Percentiles rank a stretch among this genome's conserved stretches.
Conservation (phyloP, 805 yeast species). For the Kregervanrija delftensis region DNA sequence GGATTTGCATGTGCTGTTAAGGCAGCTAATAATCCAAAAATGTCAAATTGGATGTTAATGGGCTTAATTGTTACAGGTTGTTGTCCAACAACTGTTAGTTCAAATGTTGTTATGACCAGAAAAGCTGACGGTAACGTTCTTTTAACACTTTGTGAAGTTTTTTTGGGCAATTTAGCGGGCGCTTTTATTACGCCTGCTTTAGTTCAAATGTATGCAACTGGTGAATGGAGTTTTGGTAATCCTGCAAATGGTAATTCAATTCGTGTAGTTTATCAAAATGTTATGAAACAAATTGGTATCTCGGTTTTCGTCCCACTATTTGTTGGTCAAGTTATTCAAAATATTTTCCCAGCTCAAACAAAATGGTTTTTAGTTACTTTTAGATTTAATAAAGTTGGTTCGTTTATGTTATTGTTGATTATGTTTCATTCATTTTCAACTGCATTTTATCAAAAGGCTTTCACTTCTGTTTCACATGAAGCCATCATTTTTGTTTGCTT, state of each 20-base stretch:
- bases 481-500: conserved; percentile 71
- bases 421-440: conserved; percentile 60
- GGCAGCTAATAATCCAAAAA: conserved; percentile 46
- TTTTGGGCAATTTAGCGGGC: conserved; percentile 76
- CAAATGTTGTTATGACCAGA: conserved; percentile 87
- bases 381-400: conserved; percentile 62
- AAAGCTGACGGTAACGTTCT: conserved; percentile 73
- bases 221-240: conserved; percentile 68
- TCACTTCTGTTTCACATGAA: conserved; percentile 39
- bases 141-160: conserved; percentile 74
- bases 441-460: conserved; percentile 76
- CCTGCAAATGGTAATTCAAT: conserved; percentile 58
- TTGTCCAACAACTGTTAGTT: conserved; percentile 88
- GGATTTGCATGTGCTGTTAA: conserved; percentile 65
- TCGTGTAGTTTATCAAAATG: conserved; percentile 54
- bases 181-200: conserved; percentile 84
- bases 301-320: conserved; percentile 73
- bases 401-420: conserved; percentile 68
- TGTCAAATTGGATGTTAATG: conserved; percentile 68
- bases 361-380: conserved; percentile 52
- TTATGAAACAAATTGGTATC: conserved; percentile 81
- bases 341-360: conserved; percentile 55
- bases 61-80: conserved; percentile 79
- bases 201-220: conserved; percentile 56
- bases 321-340: conserved; percentile 80